These are phyloP conservation scores for Posidonia oceanica DNA, from an alignment of 116 monocot genomes.

Conservation along the genomic window DNA sequence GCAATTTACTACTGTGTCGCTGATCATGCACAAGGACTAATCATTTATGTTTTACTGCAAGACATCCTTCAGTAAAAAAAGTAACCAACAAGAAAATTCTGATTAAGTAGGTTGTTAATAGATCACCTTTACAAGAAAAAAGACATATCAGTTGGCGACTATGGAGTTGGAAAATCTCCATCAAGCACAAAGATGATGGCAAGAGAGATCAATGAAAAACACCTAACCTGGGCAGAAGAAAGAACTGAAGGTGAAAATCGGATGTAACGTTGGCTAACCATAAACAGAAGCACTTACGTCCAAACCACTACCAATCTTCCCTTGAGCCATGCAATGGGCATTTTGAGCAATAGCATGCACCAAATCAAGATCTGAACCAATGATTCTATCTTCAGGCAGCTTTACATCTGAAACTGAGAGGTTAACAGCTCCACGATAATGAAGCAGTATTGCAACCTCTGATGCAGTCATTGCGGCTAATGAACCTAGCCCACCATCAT, in stretches of 20 bases:
- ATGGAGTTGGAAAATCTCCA: too few relatives aligned
- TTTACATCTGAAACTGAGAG: slow-evolving; percentile 28
- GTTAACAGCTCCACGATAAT: slow-evolving; percentile 68
- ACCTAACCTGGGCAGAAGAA: slow-evolving; percentile 5
- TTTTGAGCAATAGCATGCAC: slow-evolving; percentile 85
- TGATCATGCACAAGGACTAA: too few relatives aligned
- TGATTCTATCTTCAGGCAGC: slow-evolving; percentile 7
- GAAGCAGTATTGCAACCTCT: slow-evolving; percentile 82
- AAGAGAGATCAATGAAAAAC: too few relatives aligned
- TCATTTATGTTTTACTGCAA: too few relatives aligned
- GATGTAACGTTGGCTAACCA: slow-evolving; percentile 87
- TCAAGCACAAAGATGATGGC: too few relatives aligned
- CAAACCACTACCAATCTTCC: slow-evolving; percentile 98
- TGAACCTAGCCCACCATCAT: slow-evolving; percentile 94
- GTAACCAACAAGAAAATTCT: too few relatives aligned
- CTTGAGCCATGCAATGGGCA: slow-evolving; percentile 99
- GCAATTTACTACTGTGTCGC: too few relatives aligned
- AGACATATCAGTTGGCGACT: too few relatives aligned
- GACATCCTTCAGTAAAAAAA: too few relatives aligned
- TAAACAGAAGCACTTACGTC: slow-evolving; percentile 98
- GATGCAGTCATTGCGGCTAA: slow-evolving; percentile 99
- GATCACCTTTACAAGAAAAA: too few relatives aligned
- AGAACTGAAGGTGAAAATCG: slow-evolving; percentile 85
- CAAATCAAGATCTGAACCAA: slow-evolving; percentile 51
- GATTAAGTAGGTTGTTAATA: too few relatives aligned